Percentiles rank a stretch among this genome's conserved stretches.
These are phyloP conservation scores for Cordyceps javanica DNA, from an alignment of 2,329 filamentous ascomycete species.

Conservation along the genomic window DNA sequence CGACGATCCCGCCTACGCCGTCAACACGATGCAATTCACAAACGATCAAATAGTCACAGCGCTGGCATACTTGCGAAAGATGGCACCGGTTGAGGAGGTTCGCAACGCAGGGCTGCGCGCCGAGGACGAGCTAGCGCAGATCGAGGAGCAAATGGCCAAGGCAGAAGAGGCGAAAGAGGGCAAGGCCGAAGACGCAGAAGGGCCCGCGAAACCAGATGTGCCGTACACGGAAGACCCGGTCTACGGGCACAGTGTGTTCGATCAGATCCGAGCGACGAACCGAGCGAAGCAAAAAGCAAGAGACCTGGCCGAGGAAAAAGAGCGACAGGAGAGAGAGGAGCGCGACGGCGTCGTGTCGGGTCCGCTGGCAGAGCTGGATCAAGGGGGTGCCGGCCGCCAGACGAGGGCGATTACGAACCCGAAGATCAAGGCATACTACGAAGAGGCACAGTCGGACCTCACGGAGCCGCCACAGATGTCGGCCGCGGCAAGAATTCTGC, in stretches of 20 bases:
- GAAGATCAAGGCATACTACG: conserved; percentile 32
- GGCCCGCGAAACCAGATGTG: conserved; percentile 16
- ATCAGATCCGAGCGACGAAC: conserved; percentile 50
- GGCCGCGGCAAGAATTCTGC: conserved; percentile 48
- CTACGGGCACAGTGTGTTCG: conserved; percentile 52
- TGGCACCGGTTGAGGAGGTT: conserved; percentile 53
- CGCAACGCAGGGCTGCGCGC: conserved; percentile 55
- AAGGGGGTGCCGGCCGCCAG: conserved; percentile 23
- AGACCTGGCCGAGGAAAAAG: conserved; percentile 9
- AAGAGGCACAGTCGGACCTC: conserved; percentile 45
- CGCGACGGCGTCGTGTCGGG: conserved; percentile 31
- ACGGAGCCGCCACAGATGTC: conserved; percentile 24
- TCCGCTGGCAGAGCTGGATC: conserved; percentile 31
- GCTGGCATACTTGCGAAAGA: conserved; percentile 49
- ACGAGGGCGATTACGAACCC: conserved; percentile 34
- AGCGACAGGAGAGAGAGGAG: conserved; percentile 28
- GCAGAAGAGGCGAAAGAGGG: conserved; percentile 18
- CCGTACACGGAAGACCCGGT: conserved; percentile 37
- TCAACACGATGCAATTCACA: conserved; percentile 41
- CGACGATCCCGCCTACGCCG: conserved; percentile 47
- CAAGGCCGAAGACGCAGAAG: conserved; percentile 20
- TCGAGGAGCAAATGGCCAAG: conserved; percentile 37
- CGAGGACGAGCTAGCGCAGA: conserved; percentile 52
- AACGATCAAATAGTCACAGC: conserved; percentile 37
- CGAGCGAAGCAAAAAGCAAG: conserved; percentile 33